Evolutionary conservation across 2,329 filamentous ascomycete genomes (phyloP), one percentile per base, ranked within the genome.

Genomic region (Cladophialophora carrionii): DNA sequence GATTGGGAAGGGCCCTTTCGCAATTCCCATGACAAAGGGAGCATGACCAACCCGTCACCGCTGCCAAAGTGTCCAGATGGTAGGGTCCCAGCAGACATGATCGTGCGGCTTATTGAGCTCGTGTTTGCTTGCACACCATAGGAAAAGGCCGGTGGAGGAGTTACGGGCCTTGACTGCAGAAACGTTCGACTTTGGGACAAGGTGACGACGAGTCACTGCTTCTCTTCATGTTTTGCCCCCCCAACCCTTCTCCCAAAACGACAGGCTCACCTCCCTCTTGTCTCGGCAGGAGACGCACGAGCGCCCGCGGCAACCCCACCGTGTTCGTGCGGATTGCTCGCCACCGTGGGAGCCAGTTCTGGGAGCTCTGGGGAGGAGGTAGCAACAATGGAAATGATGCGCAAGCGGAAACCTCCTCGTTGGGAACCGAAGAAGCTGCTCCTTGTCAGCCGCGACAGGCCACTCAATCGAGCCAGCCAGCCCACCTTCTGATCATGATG

Each of bases 401-500:
- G 52, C 57, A 69, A 43, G 26, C 49, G 31, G 70, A 92, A 92
- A 3, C 86, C 80, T 2, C 90, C 90, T 67, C 90, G 80, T 75
- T 93, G 90, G 0, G 83, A 78, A 8, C 88, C 90, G 70, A 93
- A 93, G 79, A 91, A 92, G 76, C 90, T 91, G 32, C 17, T 17
- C 34, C 51, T 3, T 53, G 63, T 65, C 26, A 68, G 70, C 51
- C 70, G 63, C 69, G 14, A 72, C 56, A 31, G 58, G n/a, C 48
- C 32, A 26, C 14, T 59, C 24, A 32, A 32, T 22, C 24, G 20
- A n/a, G 29, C 48, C 29, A 61, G 57, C 48, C 34, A 52, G 56
- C 56, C 32, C 26, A 91, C 90, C 91, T 95, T 74, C 91, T 80
- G 82, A 90, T 90, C 91, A 95, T 93, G 65, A 95, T 81, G 57